phyloP scores from a whole-genome alignment of 176 grass and related monocot species.

The Rhynchospora breviuscula region DNA sequence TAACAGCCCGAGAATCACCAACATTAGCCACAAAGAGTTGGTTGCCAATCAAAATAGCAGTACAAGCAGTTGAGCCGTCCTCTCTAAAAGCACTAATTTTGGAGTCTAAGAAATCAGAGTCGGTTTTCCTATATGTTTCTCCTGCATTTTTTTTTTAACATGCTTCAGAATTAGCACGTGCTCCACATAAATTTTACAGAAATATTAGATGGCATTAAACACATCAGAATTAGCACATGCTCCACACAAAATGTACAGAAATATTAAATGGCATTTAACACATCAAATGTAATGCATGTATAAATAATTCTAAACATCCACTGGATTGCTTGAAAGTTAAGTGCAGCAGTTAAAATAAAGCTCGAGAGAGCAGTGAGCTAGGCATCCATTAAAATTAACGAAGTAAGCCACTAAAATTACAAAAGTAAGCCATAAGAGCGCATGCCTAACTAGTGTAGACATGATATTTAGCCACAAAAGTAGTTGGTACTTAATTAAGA shows the following conservation, averaged over 20 bases:
- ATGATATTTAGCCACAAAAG: too few relatives aligned
- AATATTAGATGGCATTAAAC: neutral
- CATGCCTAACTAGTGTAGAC: too few relatives aligned
- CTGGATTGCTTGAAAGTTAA: neutral
- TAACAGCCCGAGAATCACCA: slow-evolving; percentile 82
- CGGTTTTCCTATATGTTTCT: slow-evolving; percentile 86
- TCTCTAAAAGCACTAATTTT: slow-evolving; percentile 69
- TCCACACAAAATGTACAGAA: neutral
- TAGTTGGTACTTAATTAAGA: too few relatives aligned
- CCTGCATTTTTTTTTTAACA: slow-evolving; percentile 38
- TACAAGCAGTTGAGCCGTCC: slow-evolving; percentile 86
- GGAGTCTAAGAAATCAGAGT: slow-evolving; percentile 73
- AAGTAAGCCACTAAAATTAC: too few relatives aligned
- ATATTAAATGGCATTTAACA: neutral
- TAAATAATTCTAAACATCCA: neutral
- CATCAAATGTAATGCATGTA: neutral
- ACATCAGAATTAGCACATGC: neutral
- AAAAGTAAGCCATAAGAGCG: too few relatives aligned
- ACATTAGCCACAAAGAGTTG: slow-evolving; percentile 96
- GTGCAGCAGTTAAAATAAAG: neutral
- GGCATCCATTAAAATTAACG: too few relatives aligned
- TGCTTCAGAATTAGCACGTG: neutral
- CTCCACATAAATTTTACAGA: neutral
- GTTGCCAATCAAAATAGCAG: slow-evolving; percentile 83
- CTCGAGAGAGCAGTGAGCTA: neutral